Evolutionary conservation across 192 early-diverging fungal genomes (phyloP).

Genomic region (Backusella morwellensis): DNA sequence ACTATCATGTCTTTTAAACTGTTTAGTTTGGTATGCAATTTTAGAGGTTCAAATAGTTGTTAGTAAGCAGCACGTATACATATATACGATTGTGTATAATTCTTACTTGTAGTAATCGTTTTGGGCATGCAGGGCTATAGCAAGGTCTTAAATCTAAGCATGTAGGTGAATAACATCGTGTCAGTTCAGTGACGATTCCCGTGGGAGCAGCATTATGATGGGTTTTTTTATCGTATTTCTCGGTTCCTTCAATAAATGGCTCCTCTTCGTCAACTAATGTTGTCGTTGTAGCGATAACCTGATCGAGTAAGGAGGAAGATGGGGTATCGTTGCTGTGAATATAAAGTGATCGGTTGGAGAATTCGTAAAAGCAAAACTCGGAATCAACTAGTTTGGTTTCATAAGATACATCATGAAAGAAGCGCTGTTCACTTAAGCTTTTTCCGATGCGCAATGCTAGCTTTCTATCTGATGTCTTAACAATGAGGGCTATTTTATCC

Average conservation of each 20-base stretch:
- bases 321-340: neutral
- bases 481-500: conserved; percentile 66
- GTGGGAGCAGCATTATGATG: conserved; percentile 46
- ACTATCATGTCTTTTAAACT: conserved; percentile 3
- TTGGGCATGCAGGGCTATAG: conserved; percentile 88
- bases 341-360: conserved; percentile 32
- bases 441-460: conserved; percentile 86
- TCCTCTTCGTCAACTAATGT: neutral
- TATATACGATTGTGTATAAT: neutral
- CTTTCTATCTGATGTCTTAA: conserved; percentile 83
- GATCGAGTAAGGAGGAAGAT: neutral
- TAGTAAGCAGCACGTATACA: neutral
- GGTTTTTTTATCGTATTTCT: neutral
- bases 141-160: conserved; percentile 78
- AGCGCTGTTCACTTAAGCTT: conserved; percentile 82
- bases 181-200: conserved; percentile 86
- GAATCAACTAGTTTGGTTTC: conserved; percentile 82
- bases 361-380: conserved; percentile 77
- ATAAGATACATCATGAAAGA: conserved; percentile 91
- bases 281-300: neutral
- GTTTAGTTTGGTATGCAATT: neutral
- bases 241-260: neutral
- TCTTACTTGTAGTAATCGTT: conserved; percentile 65
- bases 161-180: conserved; percentile 93
- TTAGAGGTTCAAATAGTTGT: neutral